phyloP scores from a whole-genome alignment of 441 rosid genomes.

The Erodium trifolium region DNA sequence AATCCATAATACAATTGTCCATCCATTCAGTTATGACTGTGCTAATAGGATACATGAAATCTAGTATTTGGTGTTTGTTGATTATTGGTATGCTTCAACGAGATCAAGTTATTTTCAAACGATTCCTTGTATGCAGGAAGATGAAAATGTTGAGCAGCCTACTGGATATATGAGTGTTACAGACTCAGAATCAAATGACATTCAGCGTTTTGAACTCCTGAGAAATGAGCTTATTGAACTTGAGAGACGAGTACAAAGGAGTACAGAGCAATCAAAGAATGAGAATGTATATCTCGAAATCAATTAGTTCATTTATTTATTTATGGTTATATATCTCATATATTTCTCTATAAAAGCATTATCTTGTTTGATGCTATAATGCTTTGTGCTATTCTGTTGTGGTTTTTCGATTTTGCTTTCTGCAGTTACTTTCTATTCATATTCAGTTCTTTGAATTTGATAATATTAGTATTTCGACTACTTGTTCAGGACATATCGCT shows the following conservation, averaged over 20 bases:
- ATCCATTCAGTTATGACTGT: background rate
- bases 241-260: constrained; percentile 77
- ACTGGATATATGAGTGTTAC: constrained; percentile 26
- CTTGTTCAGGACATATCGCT: constrained; percentile 36
- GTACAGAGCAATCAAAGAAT: constrained; percentile 53
- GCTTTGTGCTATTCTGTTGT: background rate
- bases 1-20: constrained; percentile 16
- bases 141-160: constrained; percentile 30
- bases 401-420: background rate
- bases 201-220: constrained; percentile 67
- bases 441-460: background rate
- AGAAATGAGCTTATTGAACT: constrained; percentile 90
- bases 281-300: constrained; percentile 34
- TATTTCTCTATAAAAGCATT: background rate
- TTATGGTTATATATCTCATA: background rate
- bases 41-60: background rate
- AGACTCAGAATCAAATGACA: constrained; percentile 55
- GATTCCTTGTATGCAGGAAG: constrained; percentile 42
- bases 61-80: constrained; percentile 16
- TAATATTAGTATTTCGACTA: background rate
- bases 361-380: background rate
- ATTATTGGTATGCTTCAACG: background rate
- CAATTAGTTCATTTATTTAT: background rate
- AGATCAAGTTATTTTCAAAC: constrained; percentile 16
- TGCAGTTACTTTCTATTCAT: background rate